Percentiles rank a stretch among this genome's conserved stretches.
Conservation (phyloP, 2,329 filamentous ascomycete genomes). For the Scopulariopsis brevicaulis region DNA sequence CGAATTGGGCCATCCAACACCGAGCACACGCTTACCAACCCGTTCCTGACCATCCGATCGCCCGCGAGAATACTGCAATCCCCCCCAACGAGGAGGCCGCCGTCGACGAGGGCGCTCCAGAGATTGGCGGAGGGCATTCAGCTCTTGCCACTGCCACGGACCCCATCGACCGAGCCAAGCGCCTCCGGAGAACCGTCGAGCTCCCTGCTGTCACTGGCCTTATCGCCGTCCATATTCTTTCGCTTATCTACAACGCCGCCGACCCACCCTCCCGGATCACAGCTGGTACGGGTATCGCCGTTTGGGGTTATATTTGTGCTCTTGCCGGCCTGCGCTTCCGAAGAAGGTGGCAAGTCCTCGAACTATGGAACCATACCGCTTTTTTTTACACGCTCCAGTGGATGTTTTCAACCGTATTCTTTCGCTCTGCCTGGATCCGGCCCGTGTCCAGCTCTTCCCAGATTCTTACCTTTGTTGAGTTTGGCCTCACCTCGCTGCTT, state of each 20-base stretch:
- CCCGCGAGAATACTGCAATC: constrained; percentile 37
- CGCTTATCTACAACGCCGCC: constrained; percentile 50
- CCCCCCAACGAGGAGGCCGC: constrained; percentile 35
- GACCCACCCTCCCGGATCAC: constrained; percentile 46
- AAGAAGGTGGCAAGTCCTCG: constrained; percentile 54
- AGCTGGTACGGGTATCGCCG: constrained; percentile 54
- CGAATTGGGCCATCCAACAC: constrained; percentile 46
- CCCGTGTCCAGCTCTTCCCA: constrained; percentile 52
- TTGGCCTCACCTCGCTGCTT: constrained; percentile 64
- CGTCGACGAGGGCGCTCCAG: constrained; percentile 43
- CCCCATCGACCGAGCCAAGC: constrained; percentile 59
- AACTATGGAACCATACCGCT: constrained; percentile 88
- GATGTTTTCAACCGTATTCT: constrained; percentile 63
- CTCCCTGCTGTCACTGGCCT: constrained; percentile 62
- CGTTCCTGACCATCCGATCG: constrained; percentile 42
- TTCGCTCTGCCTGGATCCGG: constrained; percentile 78
- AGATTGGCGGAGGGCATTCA: constrained; percentile 45
- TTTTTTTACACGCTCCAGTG: constrained; percentile 74
- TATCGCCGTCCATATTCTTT: constrained; percentile 57
- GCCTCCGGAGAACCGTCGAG: constrained; percentile 61
- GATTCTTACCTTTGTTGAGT: constrained; percentile 60
- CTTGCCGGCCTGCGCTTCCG: constrained; percentile 63
- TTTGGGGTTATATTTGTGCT: constrained; percentile 72
- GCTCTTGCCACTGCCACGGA: constrained; percentile 45
- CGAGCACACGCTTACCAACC: constrained; percentile 32